Evolutionary conservation across 768 basidiomycete genomes (phyloP).

Genomic region (Boletellus ananiceps): DNA sequence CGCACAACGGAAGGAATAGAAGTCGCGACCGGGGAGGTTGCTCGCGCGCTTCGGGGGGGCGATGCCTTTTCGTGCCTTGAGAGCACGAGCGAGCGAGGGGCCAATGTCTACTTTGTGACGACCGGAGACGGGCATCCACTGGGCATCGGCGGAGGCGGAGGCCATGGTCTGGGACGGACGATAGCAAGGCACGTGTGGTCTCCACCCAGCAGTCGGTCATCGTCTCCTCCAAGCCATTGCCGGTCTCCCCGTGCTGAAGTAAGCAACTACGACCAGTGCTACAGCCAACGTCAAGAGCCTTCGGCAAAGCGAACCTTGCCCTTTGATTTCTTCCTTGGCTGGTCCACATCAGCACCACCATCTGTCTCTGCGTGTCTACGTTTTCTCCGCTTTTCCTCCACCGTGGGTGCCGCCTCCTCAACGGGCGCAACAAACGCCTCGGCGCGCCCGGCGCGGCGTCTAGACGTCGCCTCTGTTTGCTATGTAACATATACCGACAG

Average conservation of each 20-base stretch:
- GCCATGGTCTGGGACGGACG: slow-evolving; percentile 38
- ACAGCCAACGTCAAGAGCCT: slow-evolving; percentile 4
- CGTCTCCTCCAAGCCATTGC: slow-evolving; percentile 3
- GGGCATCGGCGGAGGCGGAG: slow-evolving; percentile 29
- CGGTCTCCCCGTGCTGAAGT: slow-evolving; percentile 23
- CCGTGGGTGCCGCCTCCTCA: slow-evolving; percentile 68
- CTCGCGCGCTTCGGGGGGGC: slow-evolving; percentile 36
- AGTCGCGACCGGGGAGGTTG: slow-evolving; percentile 58
- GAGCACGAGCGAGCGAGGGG: slow-evolving; percentile 53
- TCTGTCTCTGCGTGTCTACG: slow-evolving; percentile 43
- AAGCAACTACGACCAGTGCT: slow-evolving; percentile 11
- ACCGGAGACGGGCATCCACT: slow-evolving; percentile 61
- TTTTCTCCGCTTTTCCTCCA: slow-evolving; percentile 71
- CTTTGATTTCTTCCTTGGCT: slow-evolving; percentile 38
- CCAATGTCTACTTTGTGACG: slow-evolving; percentile 58
- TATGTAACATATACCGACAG: slow-evolving; percentile 27
- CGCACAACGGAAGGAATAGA: slow-evolving; percentile 76
- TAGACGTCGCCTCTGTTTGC: slow-evolving; percentile 75
- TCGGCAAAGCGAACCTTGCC: slow-evolving; percentile 19
- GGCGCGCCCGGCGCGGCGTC: slow-evolving; percentile 74
- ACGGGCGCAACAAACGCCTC: slow-evolving; percentile 84
- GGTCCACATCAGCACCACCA: slow-evolving; percentile 33
- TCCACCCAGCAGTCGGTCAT: not conserved
- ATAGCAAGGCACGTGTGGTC: slow-evolving; percentile 20
- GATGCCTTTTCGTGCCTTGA: slow-evolving; percentile 63